Evolutionary conservation across 1,139 yeast species (phyloP), one percentile per base, ranked within the genome.

Genomic region (Debaryomyces robertsiae): DNA sequence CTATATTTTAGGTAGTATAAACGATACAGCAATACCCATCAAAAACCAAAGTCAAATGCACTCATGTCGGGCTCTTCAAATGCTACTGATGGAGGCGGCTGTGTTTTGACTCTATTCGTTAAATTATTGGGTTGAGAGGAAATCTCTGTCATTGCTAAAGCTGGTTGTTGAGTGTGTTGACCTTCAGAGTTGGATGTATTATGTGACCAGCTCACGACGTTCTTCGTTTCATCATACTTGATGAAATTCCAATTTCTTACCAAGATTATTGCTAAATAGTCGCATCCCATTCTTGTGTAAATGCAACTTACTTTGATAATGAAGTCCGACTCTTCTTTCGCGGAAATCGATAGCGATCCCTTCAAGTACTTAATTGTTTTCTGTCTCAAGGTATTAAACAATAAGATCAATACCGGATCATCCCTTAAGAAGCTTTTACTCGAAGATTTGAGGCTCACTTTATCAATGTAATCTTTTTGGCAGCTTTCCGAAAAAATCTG

Each of bases 251-350:
- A 91, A 44, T 77, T 79, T 38, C 69, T 68, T 3, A 86, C 66
- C 38, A 90, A 59, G 35, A 81, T 73, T 14, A 87, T 57, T 0
- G 91, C 82, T 35, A 91, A 60, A 47, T 82, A 77, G 52, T 91
- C 96, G 65, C 98, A 91, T 0, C 98, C 98, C 96, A 91, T 89
- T 44, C 95, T 71, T 10, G 80, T 71, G 54, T 89, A 87, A 43
- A 88, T 84, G 33, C 75, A 67, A 9, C 86, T 75, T 6, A 84
- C 83, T 48, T 81, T 79, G 16, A 78, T 57, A 9, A 90, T 75
- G 53, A 83, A 81, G 10, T 73, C 69, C 42, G 76, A 79, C 54
- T 91, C 97, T 36, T 69, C 65, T 3, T 55, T 52, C 3, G 73
- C 65, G 18, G 73, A 66, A n/a, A 81, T 60, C 22, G 63, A 67